Evolutionary conservation across 2,329 filamentous ascomycete genomes (phyloP).

Genomic region (Sporothrix humicola): DNA sequence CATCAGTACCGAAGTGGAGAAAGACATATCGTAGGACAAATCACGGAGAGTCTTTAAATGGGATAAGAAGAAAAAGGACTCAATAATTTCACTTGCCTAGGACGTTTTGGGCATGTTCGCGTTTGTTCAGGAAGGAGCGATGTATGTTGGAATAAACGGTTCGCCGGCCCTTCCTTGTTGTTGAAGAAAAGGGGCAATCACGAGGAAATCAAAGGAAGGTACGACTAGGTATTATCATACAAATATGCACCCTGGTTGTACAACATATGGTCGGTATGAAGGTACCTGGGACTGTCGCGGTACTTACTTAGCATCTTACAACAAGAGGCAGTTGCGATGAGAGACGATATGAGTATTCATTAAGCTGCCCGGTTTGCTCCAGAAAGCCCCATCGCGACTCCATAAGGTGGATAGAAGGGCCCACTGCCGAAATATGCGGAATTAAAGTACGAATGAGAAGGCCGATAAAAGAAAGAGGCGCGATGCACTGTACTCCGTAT

Average conservation of each 20-base stretch:
- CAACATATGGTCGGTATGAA: neutral
- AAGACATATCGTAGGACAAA: neutral
- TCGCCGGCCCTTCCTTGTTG: neutral
- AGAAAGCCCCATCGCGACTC: conserved; percentile 11
- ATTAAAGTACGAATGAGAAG: neutral
- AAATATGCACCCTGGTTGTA: neutral
- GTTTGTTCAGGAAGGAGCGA: neutral
- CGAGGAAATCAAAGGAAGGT: neutral
- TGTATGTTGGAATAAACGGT: neutral
- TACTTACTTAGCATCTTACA: neutral
- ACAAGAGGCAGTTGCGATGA: neutral
- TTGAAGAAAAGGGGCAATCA: conserved; percentile 17
- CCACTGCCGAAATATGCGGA: conserved; percentile 17
- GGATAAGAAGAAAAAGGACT: neutral
- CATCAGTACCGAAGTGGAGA: neutral
- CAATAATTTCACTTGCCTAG: conserved; percentile 17
- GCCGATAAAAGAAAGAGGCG: neutral
- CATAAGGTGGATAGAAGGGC: conserved; percentile 20
- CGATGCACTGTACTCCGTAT: neutral
- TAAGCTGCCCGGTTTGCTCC: conserved; percentile 5
- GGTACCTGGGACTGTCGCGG: neutral
- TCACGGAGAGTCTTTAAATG: neutral
- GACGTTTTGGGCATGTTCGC: conserved; percentile 13
- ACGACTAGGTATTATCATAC: neutral
- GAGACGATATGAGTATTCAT: neutral